Evolutionary conservation across 192 early-diverging fungal genomes (phyloP).

Genomic region (Linderina pennispora): DNA sequence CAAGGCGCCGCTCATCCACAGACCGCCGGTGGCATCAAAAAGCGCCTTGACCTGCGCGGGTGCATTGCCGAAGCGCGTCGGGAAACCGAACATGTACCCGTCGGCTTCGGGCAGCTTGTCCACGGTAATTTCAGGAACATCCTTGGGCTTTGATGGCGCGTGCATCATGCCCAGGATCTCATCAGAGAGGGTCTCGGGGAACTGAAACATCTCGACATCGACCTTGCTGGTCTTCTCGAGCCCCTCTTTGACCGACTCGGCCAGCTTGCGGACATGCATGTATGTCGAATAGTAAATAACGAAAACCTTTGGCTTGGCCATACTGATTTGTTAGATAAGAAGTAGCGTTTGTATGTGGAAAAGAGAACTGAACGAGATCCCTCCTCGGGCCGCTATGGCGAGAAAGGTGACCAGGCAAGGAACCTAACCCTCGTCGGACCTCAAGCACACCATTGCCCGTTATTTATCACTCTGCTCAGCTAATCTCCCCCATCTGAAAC

Average conservation of each 20-base stretch:
- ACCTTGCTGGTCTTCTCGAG: slow-evolving; percentile 37
- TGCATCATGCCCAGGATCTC: slow-evolving; percentile 60
- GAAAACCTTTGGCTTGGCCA: slow-evolving; percentile 48
- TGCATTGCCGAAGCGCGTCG: neutral
- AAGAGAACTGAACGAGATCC: too few relatives aligned
- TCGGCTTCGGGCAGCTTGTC: slow-evolving; percentile 48
- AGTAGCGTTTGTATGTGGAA: too few relatives aligned
- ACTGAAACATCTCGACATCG: slow-evolving; percentile 49
- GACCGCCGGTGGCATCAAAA: neutral
- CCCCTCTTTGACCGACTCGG: slow-evolving; percentile 54
- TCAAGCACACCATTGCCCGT: too few relatives aligned
- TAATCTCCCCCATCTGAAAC: too few relatives aligned
- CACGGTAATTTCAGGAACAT: slow-evolving; percentile 49
- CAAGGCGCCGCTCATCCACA: slow-evolving; percentile 14
- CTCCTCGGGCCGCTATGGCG: too few relatives aligned
- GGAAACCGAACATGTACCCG: neutral
- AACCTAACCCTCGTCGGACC: too few relatives aligned
- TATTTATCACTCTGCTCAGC: too few relatives aligned
- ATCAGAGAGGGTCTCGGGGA: slow-evolving; percentile 51
- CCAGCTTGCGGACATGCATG: slow-evolving; percentile 63
- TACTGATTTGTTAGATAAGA: too few relatives aligned
- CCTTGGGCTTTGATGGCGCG: slow-evolving; percentile 44
- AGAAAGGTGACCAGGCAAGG: too few relatives aligned
- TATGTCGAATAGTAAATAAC: slow-evolving; percentile 62
- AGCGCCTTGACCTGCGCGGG: neutral